Percentiles rank a stretch among this genome's conserved stretches.
Evolutionary conservation across 768 basidiomycete genomes (phyloP).

Genomic region (Hemileccinum rubropunctum): DNA sequence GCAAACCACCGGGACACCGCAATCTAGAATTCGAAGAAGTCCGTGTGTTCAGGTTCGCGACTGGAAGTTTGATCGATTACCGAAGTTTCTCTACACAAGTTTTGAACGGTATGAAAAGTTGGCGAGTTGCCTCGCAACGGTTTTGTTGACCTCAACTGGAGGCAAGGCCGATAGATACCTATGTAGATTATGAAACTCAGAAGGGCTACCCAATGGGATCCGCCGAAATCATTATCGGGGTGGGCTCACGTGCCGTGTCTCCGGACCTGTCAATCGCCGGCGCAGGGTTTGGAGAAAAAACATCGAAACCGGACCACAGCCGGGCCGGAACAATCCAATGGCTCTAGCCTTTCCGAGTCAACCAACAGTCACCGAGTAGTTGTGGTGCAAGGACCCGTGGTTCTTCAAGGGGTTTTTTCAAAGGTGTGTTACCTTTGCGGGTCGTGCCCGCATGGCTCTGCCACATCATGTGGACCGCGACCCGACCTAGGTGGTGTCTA

Average conservation of each 20-base stretch:
- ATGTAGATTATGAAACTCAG: slow-evolving; percentile 69
- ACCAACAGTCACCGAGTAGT: not conserved
- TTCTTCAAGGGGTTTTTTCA: too few species aligned
- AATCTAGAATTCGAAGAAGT: not conserved
- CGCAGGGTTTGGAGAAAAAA: slow-evolving; percentile 33
- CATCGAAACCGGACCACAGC: slow-evolving; percentile 12
- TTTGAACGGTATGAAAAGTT: slow-evolving; percentile 46
- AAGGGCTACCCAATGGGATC: slow-evolving; percentile 64
- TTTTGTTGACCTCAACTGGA: not conserved
- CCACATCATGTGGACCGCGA: too few species aligned
- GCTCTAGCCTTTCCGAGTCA: not conserved
- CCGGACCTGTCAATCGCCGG: not conserved
- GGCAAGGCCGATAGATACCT: slow-evolving; percentile 62
- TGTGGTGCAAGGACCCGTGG: too few species aligned
- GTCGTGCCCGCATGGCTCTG: too few species aligned
- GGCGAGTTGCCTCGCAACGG: not conserved
- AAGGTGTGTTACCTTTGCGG: too few species aligned
- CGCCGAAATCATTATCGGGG: slow-evolving; percentile 53
- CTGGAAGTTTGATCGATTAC: not conserved
- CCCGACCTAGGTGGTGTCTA: too few species aligned
- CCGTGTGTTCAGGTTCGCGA: too few species aligned
- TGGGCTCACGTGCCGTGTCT: slow-evolving; percentile 18
- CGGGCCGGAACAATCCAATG: too few species aligned
- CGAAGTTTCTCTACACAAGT: not conserved
- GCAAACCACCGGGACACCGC: too few species aligned